Evolutionary conservation across 345 rosid genomes (phyloP).

Genomic region (Eucalyptus pauciflora): DNA sequence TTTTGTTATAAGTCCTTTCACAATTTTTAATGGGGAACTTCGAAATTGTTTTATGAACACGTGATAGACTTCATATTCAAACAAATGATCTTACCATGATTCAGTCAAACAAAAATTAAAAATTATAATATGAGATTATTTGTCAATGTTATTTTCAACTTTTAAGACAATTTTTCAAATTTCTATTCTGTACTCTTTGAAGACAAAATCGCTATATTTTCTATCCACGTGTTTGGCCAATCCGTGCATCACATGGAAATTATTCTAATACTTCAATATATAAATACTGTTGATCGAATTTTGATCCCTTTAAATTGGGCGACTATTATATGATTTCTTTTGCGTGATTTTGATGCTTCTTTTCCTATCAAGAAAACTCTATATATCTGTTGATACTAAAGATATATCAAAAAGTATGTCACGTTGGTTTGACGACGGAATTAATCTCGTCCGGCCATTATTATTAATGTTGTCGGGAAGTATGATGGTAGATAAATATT

Average conservation of each 20-base stretch:
- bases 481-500: neutral
- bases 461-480: neutral
- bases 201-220: neutral
- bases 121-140: neutral
- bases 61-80: neutral
- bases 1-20: neutral
- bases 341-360: neutral
- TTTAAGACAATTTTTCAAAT: neutral
- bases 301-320: fast-evolving
- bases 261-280: neutral
- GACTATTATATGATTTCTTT: neutral
- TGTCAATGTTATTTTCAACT: neutral
- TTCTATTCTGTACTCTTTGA: neutral
- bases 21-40: neutral
- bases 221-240: neutral
- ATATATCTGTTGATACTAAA: fast-evolving
- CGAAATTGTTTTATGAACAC: neutral
- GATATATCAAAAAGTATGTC: neutral
- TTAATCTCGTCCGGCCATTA: fast-evolving
- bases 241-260: neutral
- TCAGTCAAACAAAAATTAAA: neutral
- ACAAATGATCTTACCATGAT: neutral
- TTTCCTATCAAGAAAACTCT: neutral
- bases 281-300: neutral
- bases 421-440: fast-evolving